Evolutionary conservation across 2,329 filamentous ascomycete genomes (phyloP), one percentile per base, ranked within the genome.

Genomic region (Epichloe sp.): DNA sequence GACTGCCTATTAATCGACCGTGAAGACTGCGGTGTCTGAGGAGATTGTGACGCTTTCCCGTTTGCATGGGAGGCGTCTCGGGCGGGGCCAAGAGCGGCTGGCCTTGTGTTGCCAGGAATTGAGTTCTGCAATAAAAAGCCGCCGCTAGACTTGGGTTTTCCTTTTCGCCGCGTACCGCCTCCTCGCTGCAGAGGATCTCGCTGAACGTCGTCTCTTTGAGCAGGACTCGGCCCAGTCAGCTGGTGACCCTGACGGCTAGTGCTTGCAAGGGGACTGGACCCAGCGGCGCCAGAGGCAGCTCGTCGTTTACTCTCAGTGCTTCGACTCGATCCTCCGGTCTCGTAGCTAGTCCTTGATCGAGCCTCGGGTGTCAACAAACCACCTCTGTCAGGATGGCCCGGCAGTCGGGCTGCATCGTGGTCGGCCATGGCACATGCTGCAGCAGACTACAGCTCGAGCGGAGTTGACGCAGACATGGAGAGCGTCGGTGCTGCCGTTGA

Each of bases 111-210:
- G 26, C 60, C 60, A n/a, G 56, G 58, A 19, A 74, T 59, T 3
- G 68, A 60, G 55, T 76, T 74, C 34, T 71, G 65, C 14, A 79
- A 67, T 48, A 79, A 67, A 80, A 80, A 80, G 7, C 71, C 73
- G 45, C 75, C 73, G 55, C 67, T 71, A 5, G 73, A 66, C 15
- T 73, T 69, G 34, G 68, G 64, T 58, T 70, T 76, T 49, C 71
- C 65, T 42, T 58, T 63, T 53, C 63, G 59, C 44, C 62, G 59
- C 19, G 58, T 51, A 53, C 64, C 61, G 37, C 60, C 61, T 23
- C 58, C 56, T 31, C 56, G 58, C 35, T 52, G 57, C 5, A 57
- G 17, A 23, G 15, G 17, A 37, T 47, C 43, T 23, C 34, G 21
- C 10, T 10, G 36, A 10, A 21, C 23, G 31, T 44, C n/a, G 17